phyloP scores from a whole-genome alignment of 2,329 filamentous ascomycete genomes.

The Fusarium equiseti region DNA sequence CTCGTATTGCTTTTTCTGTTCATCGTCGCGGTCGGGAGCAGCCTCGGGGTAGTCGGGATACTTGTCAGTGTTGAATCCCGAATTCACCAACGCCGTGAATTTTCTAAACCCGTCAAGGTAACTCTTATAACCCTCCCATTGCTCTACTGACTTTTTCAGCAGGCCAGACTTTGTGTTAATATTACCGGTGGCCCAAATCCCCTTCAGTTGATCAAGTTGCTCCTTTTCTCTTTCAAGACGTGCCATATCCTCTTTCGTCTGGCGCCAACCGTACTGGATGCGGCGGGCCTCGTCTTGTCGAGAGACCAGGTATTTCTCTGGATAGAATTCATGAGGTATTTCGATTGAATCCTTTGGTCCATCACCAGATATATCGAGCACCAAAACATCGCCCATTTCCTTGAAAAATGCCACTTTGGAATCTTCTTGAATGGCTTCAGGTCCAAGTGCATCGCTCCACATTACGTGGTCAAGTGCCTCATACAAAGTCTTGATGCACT shows the following conservation, averaged over 20 bases:
- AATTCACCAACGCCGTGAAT: constrained; percentile 54
- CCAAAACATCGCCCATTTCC: constrained; percentile 64
- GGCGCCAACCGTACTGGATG: constrained; percentile 56
- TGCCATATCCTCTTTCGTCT: constrained; percentile 48
- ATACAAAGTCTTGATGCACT: constrained; percentile 58
- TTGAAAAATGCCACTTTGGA: constrained; percentile 59
- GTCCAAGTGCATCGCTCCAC: constrained; percentile 59
- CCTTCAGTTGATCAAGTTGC: constrained; percentile 46
- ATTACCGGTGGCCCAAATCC: constrained; percentile 44
- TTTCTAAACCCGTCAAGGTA: constrained; percentile 54
- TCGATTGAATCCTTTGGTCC: constrained; percentile 60
- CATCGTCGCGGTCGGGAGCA: constrained; percentile 53
- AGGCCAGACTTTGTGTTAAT: constrained; percentile 48
- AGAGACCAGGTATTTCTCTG: constrained; percentile 64
- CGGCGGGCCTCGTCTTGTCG: constrained; percentile 60
- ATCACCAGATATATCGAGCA: constrained; percentile 59
- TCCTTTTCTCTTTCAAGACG: constrained; percentile 45
- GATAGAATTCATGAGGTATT: constrained; percentile 65
- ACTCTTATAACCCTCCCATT: constrained; percentile 50
- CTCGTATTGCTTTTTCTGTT: constrained; percentile 48
- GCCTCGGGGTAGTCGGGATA: constrained; percentile 56
- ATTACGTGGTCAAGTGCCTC: constrained; percentile 62
- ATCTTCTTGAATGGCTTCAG: constrained; percentile 51
- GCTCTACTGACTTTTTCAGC: constrained; percentile 48
- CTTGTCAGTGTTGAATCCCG: constrained; percentile 54